Evolutionary conservation across 495 filamentous ascomycete genomes (phyloP), one percentile per base, ranked within the genome.

Genomic region (Cercophora scortea): DNA sequence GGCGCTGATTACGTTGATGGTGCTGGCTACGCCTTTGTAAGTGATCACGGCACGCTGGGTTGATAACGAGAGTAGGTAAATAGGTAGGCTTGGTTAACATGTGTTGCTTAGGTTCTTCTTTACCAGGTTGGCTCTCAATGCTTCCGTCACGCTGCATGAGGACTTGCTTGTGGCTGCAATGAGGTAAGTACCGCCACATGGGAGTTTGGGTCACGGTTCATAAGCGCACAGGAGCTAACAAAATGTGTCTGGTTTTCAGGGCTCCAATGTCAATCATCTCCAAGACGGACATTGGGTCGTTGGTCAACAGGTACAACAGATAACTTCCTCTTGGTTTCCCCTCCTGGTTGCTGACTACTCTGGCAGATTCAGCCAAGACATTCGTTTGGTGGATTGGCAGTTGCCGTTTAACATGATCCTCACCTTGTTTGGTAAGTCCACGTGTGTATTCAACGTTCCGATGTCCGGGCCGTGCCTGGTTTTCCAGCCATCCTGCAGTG

Each of bases 311-410:
- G 25, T 25, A 25, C 25, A 5, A 2, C 25, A 25, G 25, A 25
- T 5, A 25, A 25, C 25, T 5, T 2, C 25, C 25, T 25, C 25
- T 25, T 25, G 2, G 25, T 25, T 25, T 25, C 25, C 25, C 5
- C 25, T 25, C 25, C 25, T 25, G 25, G 2, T 25, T 2, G 25
- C 25, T 25, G 5, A 38, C 36, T 3, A 3, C 3, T 10, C 8
- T 11, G 36, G 8, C 13, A 38, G 36, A 7, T 65, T 65, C 47
- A 61, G 58, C 48, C 61, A 65, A 57, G 62, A 63, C 42, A 54
- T 65, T 44, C 32, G 41, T 10, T 32, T 51, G 5, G 33, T 45
- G 4, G 51, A 53, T 19, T 49, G 48, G 51, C 32, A 39, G 8
- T 45, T 53, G 6, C 51, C 51, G 7, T 34, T 44, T 13, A 25